These are phyloP conservation scores for Tuber umbilicatum DNA, from an alignment of 495 filamentous ascomycete genomes.

Conservation along the genomic window DNA sequence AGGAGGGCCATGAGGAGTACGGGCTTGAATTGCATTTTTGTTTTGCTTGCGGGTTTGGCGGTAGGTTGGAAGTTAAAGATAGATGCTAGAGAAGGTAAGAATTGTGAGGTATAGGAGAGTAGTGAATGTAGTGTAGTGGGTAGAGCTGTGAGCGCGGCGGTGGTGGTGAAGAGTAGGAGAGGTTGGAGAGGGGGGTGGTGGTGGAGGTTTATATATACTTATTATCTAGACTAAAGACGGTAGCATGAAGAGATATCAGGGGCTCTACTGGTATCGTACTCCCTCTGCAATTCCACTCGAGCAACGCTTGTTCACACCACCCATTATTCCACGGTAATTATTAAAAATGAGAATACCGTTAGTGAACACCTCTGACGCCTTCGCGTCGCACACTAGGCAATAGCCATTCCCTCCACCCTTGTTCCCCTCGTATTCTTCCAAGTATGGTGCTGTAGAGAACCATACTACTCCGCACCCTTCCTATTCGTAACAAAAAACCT, in stretches of 20 bases:
- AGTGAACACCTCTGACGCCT: background rate
- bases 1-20: conserved; percentile 12
- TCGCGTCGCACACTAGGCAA: background rate
- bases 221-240: background rate
- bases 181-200: background rate
- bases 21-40: conserved; percentile 17
- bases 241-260: background rate
- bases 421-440: background rate
- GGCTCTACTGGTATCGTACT: too few relatives aligned
- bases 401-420: background rate
- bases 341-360: background rate
- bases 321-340: too few relatives aligned
- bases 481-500: background rate
- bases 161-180: background rate
- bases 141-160: background rate
- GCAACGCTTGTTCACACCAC: background rate
- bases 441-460: too few relatives aligned
- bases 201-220: background rate
- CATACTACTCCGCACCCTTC: background rate
- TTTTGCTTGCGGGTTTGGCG: background rate
- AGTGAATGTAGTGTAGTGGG: background rate
- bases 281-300: too few relatives aligned
- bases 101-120: background rate
- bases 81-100: background rate
- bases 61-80: background rate